These are phyloP conservation scores for Plasmodium gaboni DNA, from an alignment of 169 alveolate genomes.

Conservation along the genomic window DNA sequence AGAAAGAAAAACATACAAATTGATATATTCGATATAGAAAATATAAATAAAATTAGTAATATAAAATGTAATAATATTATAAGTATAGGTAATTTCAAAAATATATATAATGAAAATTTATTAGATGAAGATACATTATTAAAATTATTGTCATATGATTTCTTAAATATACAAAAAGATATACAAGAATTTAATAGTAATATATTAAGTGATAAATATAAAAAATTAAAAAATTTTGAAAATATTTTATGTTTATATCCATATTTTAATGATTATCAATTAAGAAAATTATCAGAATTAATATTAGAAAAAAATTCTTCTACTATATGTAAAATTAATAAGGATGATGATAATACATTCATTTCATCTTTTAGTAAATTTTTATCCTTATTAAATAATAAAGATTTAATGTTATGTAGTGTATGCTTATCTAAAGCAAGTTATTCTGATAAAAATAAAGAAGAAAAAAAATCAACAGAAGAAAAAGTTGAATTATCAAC, in stretches of 20 bases:
- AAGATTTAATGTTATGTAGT: conserved; percentile 63
- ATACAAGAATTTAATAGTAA: conserved; percentile 61
- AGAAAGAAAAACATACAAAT: conserved; percentile 13
- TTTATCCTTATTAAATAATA: conserved; percentile 46
- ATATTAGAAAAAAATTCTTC: conserved; percentile 52
- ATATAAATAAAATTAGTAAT: conserved; percentile 49
- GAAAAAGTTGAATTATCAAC: background rate
- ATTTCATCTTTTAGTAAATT: conserved; percentile 32
- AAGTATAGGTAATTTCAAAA: conserved; percentile 74
- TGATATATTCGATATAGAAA: conserved; percentile 64
- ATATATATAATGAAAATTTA: conserved; percentile 67
- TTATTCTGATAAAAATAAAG: conserved; percentile 23
- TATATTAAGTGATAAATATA: conserved; percentile 71
- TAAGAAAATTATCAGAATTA: conserved; percentile 56
- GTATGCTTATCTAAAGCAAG: conserved; percentile 70
- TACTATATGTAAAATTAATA: background rate
- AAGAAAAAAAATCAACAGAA: background rate
- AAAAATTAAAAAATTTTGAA: conserved; percentile 65
- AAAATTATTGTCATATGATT: conserved; percentile 49
- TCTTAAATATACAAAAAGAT: conserved; percentile 51
- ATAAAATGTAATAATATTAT: conserved; percentile 65
- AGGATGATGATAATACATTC: conserved; percentile 23
- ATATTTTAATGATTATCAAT: conserved; percentile 69
- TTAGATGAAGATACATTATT: conserved; percentile 63
- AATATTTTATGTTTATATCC: conserved; percentile 68